These are phyloP conservation scores for Skeletonema tropicum DNA, from an alignment of 108 stramenopile genomes.

Conservation along the genomic window DNA sequence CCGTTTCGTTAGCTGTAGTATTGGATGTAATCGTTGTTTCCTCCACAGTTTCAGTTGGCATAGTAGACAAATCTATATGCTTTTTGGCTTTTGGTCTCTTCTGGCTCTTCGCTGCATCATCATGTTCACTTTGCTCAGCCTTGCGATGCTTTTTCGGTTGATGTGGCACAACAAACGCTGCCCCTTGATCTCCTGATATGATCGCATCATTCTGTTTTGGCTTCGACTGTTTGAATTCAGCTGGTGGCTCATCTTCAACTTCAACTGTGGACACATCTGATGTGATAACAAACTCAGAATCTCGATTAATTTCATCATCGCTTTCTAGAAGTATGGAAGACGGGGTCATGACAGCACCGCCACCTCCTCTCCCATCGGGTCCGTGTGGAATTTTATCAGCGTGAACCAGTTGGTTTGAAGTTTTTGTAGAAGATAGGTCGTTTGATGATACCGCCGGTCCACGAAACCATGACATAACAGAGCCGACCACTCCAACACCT, in stretches of 20 bases:
- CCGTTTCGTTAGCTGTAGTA: neutral
- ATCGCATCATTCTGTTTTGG: neutral
- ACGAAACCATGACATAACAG: constrained; percentile 3
- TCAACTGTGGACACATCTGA: constrained; percentile 5
- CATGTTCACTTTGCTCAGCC: neutral
- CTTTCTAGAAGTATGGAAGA: neutral
- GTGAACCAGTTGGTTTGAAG: neutral
- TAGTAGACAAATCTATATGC: neutral
- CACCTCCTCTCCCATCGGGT: constrained; percentile 30
- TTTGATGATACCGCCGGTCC: neutral
- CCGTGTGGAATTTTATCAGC: constrained; percentile 32
- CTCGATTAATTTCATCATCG: neutral
- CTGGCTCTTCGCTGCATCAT: constrained; percentile 11
- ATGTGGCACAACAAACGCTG: constrained; percentile 18
- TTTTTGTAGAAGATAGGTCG: neutral
- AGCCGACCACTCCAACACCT: neutral
- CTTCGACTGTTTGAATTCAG: neutral
- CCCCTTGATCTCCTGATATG: constrained; percentile 6
- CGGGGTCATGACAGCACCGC: neutral
- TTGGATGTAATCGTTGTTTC: constrained; percentile 6
- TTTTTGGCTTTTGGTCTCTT: constrained; percentile 14
- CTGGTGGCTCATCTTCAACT: neutral
- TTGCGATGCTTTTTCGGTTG: neutral
- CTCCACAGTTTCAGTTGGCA: neutral
- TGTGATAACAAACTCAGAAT: neutral